Base-by-base conservation (phyloP, 1,284 basidiomycete species). In the Coniophora puteana region DNA sequence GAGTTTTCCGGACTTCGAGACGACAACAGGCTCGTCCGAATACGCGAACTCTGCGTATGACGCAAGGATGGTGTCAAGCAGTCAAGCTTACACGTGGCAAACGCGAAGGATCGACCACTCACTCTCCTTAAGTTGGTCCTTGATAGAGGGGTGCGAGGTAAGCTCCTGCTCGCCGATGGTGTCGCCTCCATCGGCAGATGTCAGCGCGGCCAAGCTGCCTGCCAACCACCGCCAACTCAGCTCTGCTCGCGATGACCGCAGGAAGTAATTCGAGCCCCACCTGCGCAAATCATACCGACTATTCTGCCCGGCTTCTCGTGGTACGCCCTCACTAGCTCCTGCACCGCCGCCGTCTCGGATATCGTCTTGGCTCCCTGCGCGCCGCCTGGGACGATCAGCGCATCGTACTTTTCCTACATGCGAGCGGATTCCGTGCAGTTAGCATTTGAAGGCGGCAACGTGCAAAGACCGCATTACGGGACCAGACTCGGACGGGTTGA, bases 221-320 rank as follows among this genome's bases (percentile, higher is more conserved):
- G 45, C 32, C 11, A 18, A 13, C 8, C n/a, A 38, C 4, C 13
- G 17, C 16, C 20, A 24, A 13, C n/a, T 24, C 6, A 32, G 2
- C 18, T 46, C 57, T 38, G 13, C 8, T 3, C 12, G 33, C 17
- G 29, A 38, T 20, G 16, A 20, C 33, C 18, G 18, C 20, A 8
- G 36, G 22, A 18, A 12, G 4, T 3, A 5, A 14, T 14, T 10
- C 11, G 21, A 16, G 7, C 46, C 62, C 40, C 48, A 80, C 87
- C 88, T 40, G 88, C 89, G 53, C 88, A 91, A 40, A 91, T 88
- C 85, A 89, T 88, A 0, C 78, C 88, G 14, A 91, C 83, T 23
- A 77, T 61, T 53, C 85, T 89, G 11, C 67, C 53, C 17, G 71
- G 61, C 37, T 83, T 59, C 51, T 75, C 65, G 36, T 87, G 63